Evolutionary conservation across 2,329 filamentous ascomycete species (phyloP).

Genomic region (Sporothrix schenckii): DNA sequence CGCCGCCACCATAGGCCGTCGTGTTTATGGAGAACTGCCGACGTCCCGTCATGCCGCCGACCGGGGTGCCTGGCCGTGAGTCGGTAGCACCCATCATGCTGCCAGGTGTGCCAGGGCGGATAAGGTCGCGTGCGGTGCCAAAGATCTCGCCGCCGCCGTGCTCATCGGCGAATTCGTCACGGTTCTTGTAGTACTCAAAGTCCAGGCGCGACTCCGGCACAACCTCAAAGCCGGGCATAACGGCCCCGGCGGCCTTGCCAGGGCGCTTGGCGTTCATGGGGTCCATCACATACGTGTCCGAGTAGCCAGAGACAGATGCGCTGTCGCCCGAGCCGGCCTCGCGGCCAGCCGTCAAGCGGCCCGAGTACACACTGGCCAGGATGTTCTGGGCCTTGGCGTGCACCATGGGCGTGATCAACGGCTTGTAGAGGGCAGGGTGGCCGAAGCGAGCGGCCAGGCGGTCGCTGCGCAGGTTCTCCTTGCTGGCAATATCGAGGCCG

Average conservation of each 20-base stretch:
- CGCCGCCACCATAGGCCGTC: conserved; percentile 14
- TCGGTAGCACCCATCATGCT: conserved; percentile 50
- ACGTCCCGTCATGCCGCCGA: conserved; percentile 43
- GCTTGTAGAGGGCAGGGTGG: conserved; percentile 86
- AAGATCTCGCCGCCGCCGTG: conserved; percentile 76
- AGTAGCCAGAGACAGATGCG: conserved; percentile 70
- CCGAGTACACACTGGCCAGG: conserved; percentile 82
- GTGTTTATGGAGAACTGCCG: conserved; percentile 35
- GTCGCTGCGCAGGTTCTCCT: conserved; percentile 62
- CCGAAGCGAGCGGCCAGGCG: conserved; percentile 79
- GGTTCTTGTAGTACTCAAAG: conserved; percentile 89
- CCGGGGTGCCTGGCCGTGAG: conserved; percentile 57
- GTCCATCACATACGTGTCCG: conserved; percentile 78
- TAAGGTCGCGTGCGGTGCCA: conserved; percentile 61
- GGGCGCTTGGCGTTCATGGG: conserved; percentile 72
- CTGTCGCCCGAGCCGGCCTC: conserved; percentile 60
- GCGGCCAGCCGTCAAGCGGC: conserved; percentile 70
- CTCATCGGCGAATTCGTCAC: conserved; percentile 83
- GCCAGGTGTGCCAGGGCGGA: conserved; percentile 64
- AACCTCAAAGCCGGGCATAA: conserved; percentile 78
- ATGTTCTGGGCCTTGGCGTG: conserved; percentile 86
- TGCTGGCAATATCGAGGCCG: conserved; percentile 51
- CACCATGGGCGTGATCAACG: conserved; percentile 92
- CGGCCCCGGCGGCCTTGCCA: conserved; percentile 41
- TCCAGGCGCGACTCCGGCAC: conserved; percentile 85